A percentile compares a stretch with the other conserved stretches of the same genome.
Evolutionary conservation across 495 filamentous ascomycete species (phyloP).

Genomic region (Annulohypoxylon nitens): DNA sequence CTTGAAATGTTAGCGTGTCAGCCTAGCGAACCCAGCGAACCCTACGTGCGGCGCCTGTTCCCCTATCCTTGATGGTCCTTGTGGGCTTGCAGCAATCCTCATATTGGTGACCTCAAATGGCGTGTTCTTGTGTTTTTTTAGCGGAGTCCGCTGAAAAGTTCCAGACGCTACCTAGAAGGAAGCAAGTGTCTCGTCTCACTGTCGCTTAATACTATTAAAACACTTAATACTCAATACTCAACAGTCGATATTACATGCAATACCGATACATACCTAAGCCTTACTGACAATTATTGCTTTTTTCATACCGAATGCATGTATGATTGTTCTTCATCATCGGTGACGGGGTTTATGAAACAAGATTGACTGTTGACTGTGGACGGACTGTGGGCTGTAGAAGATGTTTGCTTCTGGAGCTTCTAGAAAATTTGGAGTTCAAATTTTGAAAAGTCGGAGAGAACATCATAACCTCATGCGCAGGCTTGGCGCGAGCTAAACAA

Average conservation of each 20-base stretch:
- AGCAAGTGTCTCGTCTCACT: slow-evolving; percentile 6
- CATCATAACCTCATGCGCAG: neutral
- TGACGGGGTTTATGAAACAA: slow-evolving; percentile 2
- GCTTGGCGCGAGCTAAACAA: neutral
- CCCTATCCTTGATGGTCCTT: slow-evolving; percentile 20
- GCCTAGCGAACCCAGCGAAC: slow-evolving; percentile 6
- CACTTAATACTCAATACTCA: neutral
- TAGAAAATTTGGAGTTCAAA: too few relatives aligned
- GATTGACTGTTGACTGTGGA: neutral
- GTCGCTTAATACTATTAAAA: neutral
- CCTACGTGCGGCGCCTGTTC: slow-evolving; percentile 42
- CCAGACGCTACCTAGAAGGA: slow-evolving; percentile 5
- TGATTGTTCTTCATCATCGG: slow-evolving; percentile 4
- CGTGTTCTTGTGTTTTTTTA: slow-evolving; percentile 24
- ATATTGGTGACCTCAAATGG: slow-evolving; percentile 7
- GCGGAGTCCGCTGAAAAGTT: slow-evolving; percentile 23
- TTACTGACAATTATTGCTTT: neutral
- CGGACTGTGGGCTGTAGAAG: neutral
- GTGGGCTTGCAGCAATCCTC: slow-evolving; percentile 21
- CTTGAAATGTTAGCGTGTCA: slow-evolving; percentile 33
- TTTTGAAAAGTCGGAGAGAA: neutral
- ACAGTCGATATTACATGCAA: neutral
- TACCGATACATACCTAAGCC: slow-evolving; percentile 11
- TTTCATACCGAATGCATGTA: slow-evolving; percentile 14
- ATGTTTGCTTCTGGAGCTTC: neutral